Evolutionary conservation across 2,329 filamentous ascomycete genomes (phyloP).

Genomic region (Fusarium tanahbumbuense): DNA sequence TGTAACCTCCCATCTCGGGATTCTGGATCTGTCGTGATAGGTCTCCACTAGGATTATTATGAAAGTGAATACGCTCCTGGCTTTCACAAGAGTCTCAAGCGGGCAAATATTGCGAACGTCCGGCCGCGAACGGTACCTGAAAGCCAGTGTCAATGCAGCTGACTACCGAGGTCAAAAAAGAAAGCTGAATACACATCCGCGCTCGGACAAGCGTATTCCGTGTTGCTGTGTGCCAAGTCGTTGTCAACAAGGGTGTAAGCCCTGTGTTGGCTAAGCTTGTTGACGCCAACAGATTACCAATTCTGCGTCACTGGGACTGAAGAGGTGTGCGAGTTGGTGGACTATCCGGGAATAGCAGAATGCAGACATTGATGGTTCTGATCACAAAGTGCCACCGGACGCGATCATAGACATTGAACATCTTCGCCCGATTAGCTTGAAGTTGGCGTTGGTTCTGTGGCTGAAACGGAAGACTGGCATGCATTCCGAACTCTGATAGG

Average conservation of each 20-base stretch:
- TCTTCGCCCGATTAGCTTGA: slow-evolving; percentile 6
- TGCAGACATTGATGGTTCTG: background rate
- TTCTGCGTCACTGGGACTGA: slow-evolving; percentile 31
- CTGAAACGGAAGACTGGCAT: slow-evolving; percentile 45
- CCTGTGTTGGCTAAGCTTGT: slow-evolving; percentile 9
- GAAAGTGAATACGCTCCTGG: background rate
- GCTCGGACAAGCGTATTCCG: slow-evolving; percentile 17
- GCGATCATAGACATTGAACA: slow-evolving; percentile 13
- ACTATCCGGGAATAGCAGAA: slow-evolving; percentile 21
- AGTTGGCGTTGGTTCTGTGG: slow-evolving; percentile 19
- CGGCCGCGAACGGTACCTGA: slow-evolving; percentile 13
- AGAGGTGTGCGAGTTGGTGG: slow-evolving; percentile 23
- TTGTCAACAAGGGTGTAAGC: slow-evolving; percentile 1
- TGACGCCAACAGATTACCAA: slow-evolving; percentile 8
- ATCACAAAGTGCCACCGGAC: slow-evolving; percentile 2
- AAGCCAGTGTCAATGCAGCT: background rate
- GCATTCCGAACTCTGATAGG: slow-evolving; percentile 30
- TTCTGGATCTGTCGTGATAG: slow-evolving; percentile 24
- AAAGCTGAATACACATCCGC: slow-evolving; percentile 18
- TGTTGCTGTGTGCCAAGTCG: slow-evolving; percentile 18
- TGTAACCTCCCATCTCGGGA: slow-evolving; percentile 28
- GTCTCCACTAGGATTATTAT: slow-evolving; percentile 21
- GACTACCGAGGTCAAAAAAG: background rate
- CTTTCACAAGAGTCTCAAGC: slow-evolving; percentile 32
- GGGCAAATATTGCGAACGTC: slow-evolving; percentile 33